These are phyloP conservation scores for Mallotus repandus DNA, from an alignment of 441 rosid species.

Conservation along the genomic window DNA sequence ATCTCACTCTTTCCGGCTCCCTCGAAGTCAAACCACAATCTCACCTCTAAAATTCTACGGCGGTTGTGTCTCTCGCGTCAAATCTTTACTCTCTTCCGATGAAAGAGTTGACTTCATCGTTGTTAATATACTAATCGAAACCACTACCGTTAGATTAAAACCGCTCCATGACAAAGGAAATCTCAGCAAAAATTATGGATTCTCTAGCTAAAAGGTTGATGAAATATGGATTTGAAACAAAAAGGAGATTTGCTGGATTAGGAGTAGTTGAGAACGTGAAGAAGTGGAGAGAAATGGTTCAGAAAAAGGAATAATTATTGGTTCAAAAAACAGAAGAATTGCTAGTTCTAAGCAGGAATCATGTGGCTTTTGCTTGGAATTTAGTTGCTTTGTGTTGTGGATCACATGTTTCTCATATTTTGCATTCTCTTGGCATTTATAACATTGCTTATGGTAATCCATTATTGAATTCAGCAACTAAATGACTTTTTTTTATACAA, in stretches of 20 bases:
- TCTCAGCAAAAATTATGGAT: slow-evolving; percentile 44
- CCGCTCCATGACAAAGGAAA: slow-evolving; percentile 34
- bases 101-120: slow-evolving; percentile 75
- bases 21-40: slow-evolving; percentile 42
- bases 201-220: slow-evolving; percentile 66
- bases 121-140: slow-evolving; percentile 88
- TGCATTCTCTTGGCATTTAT: slow-evolving; percentile 86
- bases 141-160: slow-evolving; percentile 69
- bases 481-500: too few relatives aligned
- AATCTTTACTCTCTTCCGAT: slow-evolving; percentile 66
- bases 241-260: slow-evolving; percentile 66
- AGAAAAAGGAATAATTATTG: slow-evolving; percentile 80
- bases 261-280: slow-evolving; percentile 72
- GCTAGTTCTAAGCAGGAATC: slow-evolving; percentile 67
- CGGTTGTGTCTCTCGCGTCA: slow-evolving; percentile 82
- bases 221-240: slow-evolving; percentile 75
- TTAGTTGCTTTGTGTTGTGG: slow-evolving; percentile 95
- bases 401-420: slow-evolving; percentile 80
- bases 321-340: slow-evolving; percentile 68
- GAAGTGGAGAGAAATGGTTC: slow-evolving; percentile 71
- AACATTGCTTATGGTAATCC: slow-evolving; percentile 60
- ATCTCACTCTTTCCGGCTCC: slow-evolving; percentile 42
- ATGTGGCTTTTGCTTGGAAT: slow-evolving; percentile 89
- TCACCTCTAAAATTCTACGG: slow-evolving; percentile 53
- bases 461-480: not conserved